Evolutionary conservation across 495 filamentous ascomycete species (phyloP), one percentile per base, ranked within the genome.

Genomic region (Penicillium bovifimosum): DNA sequence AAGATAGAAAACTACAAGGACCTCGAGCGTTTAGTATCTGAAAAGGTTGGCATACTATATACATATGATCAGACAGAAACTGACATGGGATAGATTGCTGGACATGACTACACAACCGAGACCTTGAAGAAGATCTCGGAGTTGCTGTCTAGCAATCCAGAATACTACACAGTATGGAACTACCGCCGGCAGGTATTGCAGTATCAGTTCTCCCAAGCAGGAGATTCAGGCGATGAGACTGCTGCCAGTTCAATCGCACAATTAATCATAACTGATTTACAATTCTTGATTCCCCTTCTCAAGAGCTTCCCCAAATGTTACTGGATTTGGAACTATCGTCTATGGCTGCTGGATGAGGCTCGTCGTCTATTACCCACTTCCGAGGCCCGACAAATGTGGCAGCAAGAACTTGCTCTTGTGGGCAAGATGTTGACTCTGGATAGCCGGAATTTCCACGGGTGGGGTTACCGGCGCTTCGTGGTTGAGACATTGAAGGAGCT

Each of bases 161-260:
- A 99, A 71, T 96, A 95, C 76, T 97, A 96, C 75, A 96, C 93
- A 18, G 82, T 91, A 74, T 99, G 93, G 93, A 99, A 99, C 76
- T 83, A 87, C 71, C 88, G 93, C 55, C 86, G 93, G 49, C 80
- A 80, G 53, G 73, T 83, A 4, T 62, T 86, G n/a, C 72, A 66
- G 34, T 61, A 76, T 45, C 69, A 76, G 18, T 75, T 83, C 41
- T 62, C 62, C 39, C 62, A 65, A 32, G 59, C 60, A 46, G 47
- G 28, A 35, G 50, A 31, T 20, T 58, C 57, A 24, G 33, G 58
- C 3, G 63, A 70, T 16, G 34, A 54, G 5, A n/a, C 47, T 35
- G 41, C 44, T n/a, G 27, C 47, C 13, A 52, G 58, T 11, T 38
- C 61, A 32, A 63, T 71, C 40, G 71, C 81, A 28, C 72, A 76